A percentile compares a stretch with the other conserved stretches of the same genome.
Evolutionary conservation across 352 stramenopile species (phyloP).

Genomic region (Achlya hypogyna): DNA sequence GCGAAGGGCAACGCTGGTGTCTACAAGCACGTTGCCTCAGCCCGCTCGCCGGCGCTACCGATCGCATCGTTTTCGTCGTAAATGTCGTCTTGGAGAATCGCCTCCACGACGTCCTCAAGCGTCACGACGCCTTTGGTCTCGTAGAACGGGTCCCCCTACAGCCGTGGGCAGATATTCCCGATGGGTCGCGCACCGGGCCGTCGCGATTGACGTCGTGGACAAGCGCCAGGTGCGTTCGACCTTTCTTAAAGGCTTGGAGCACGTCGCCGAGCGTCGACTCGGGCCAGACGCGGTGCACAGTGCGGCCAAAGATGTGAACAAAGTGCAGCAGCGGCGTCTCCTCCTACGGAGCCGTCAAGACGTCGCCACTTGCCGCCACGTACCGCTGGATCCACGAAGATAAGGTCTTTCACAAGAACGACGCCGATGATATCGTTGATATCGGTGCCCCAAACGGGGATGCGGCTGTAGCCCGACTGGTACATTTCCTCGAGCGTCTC

Average conservation of each 20-base stretch:
- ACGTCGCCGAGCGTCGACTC: constrained; percentile 58
- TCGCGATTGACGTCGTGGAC: constrained; percentile 78
- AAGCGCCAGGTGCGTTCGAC: constrained; percentile 55
- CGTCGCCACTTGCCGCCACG: constrained; percentile 26
- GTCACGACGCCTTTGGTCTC: constrained; percentile 96
- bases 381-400: constrained; percentile 59
- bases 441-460: constrained; percentile 94
- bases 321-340: constrained; percentile 80
- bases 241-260: constrained; percentile 65
- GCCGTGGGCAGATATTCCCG: not conserved
- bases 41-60: not conserved
- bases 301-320: constrained; percentile 76
- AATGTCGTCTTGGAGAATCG: constrained; percentile 96
- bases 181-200: constrained; percentile 50
- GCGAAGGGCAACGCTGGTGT: not conserved
- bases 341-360: constrained; percentile 20
- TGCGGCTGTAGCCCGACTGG: constrained; percentile 87
- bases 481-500: constrained; percentile 72
- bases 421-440: constrained; percentile 95
- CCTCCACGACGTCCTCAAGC: constrained; percentile 97
- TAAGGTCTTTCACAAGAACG: constrained; percentile 91
- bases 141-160: constrained; percentile 90
- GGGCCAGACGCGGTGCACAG: constrained; percentile 57
- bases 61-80: constrained; percentile 87
- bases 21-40: not conserved